phyloP scores from a whole-genome alignment of 805 yeast genomes.

The Yarrowia sp. region DNA sequence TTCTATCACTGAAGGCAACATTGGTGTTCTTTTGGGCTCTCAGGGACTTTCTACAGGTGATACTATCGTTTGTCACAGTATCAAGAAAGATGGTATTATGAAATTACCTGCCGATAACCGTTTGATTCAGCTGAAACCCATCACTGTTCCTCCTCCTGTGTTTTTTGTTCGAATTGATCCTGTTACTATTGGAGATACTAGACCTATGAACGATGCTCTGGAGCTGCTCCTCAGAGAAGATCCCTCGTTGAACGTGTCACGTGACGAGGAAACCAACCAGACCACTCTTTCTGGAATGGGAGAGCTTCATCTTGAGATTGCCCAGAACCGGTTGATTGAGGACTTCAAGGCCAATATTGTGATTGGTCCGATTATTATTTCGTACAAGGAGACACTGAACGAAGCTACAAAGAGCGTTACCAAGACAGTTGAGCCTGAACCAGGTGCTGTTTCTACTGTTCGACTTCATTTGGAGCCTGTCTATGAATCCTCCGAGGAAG shows the following conservation, averaged over 20 bases:
- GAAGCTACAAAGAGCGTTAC: slow-evolving; percentile 17
- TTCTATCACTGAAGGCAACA: slow-evolving; percentile 68
- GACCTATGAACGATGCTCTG: slow-evolving; percentile 70
- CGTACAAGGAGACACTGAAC: slow-evolving; percentile 72
- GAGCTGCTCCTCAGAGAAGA: slow-evolving; percentile 74
- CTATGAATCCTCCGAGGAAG: slow-evolving; percentile 5
- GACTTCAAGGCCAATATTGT: slow-evolving; percentile 81
- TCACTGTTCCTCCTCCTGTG: slow-evolving; percentile 86
- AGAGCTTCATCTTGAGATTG: slow-evolving; percentile 88
- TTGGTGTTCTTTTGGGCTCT: slow-evolving; percentile 82
- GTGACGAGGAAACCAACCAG: slow-evolving; percentile 84
- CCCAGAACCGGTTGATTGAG: slow-evolving; percentile 70
- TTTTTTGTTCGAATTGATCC: slow-evolving; percentile 87
- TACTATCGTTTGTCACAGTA: slow-evolving; percentile 66
- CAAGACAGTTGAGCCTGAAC: background rate
- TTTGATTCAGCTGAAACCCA: slow-evolving; percentile 63
- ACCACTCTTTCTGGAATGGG: slow-evolving; percentile 95
- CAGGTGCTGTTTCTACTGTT: slow-evolving; percentile 36
- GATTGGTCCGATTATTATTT: slow-evolving; percentile 80
- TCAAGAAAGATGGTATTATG: slow-evolving; percentile 51
- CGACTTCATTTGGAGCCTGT: slow-evolving; percentile 36
- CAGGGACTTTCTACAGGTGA: slow-evolving; percentile 84
- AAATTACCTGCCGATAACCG: slow-evolving; percentile 47
- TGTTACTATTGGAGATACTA: slow-evolving; percentile 71
- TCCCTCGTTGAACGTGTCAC: slow-evolving; percentile 72